Conservation (phyloP, 805 yeast species). For the Spathaspora boniae region DNA sequence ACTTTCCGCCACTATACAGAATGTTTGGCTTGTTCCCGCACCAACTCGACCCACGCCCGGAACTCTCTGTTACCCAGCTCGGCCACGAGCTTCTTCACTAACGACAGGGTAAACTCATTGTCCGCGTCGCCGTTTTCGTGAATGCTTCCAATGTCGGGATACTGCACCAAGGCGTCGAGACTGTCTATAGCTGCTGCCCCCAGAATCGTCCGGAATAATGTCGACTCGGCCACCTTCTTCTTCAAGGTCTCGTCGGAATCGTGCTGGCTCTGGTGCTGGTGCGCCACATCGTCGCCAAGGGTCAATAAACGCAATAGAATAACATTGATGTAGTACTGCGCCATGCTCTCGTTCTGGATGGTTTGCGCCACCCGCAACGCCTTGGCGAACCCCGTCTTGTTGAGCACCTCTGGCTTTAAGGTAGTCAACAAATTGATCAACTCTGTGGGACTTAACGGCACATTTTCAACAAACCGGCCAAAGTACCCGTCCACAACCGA, state of each 20-base stretch:
- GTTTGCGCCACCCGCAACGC: conserved; percentile 53
- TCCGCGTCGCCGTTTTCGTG: conserved; percentile 9
- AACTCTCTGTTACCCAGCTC: conserved; percentile 6
- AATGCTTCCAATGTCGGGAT: conserved; percentile 10
- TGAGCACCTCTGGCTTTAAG: conserved; percentile 27
- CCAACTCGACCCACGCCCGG: conserved; percentile 18
- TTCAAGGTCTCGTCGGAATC: conserved; percentile 40
- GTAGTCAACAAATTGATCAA: conserved; percentile 52
- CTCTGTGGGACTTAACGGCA: conserved; percentile 40
- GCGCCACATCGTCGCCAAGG: conserved; percentile 48
- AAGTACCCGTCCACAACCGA: conserved; percentile 21
- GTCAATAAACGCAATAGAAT: conserved; percentile 61
- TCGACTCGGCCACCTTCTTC: conserved; percentile 37
- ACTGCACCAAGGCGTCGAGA: conserved; percentile 14
- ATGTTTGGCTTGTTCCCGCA: conserved; percentile 16
- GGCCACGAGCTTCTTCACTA: conserved; percentile 1
- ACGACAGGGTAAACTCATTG: conserved; percentile 5
- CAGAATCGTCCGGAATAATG: conserved; percentile 40
- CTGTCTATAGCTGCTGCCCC: conserved; percentile 4
- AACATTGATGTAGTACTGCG: conserved; percentile 18
- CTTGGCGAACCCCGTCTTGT: conserved; percentile 24
- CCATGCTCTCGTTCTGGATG: conserved; percentile 22
- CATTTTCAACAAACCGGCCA: conserved; percentile 29
- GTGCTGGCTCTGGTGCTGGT: too few relatives aligned
- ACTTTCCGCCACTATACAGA: conserved; percentile 12